Percentiles rank a stretch among this genome's conserved stretches.
phyloP scores from a whole-genome alignment of 1,284 basidiomycete genomes.

The Bjerkandera adusta region DNA sequence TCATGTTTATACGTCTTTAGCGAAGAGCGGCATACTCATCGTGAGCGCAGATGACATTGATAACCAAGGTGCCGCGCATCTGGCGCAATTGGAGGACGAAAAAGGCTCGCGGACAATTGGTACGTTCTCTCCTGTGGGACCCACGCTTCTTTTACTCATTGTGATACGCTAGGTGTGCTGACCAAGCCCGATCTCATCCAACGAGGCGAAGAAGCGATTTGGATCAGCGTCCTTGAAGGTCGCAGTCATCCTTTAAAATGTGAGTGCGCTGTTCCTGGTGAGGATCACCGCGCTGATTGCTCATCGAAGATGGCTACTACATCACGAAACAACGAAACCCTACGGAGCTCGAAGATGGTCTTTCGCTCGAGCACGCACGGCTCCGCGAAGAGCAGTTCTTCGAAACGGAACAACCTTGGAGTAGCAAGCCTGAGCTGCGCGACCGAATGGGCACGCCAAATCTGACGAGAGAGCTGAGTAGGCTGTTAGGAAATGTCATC shows the following conservation, averaged over 20 bases:
- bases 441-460: constrained; percentile 17
- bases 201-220: constrained; percentile 53
- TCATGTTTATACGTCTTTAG: too few relatives aligned
- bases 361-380: constrained; percentile 11
- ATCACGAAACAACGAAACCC: constrained; percentile 19
- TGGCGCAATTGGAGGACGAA: constrained; percentile 14
- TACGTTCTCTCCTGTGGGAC: not conserved
- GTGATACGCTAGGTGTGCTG: constrained; percentile 56
- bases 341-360: constrained; percentile 15
- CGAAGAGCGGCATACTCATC: not conserved
- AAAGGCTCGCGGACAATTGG: constrained; percentile 17
- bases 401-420: constrained; percentile 11
- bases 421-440: constrained; percentile 2
- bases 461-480: constrained; percentile 18
- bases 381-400: constrained; percentile 15
- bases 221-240: constrained; percentile 45
- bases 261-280: constrained; percentile 6
- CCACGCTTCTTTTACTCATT: not conserved
- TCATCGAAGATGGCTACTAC: constrained; percentile 16
- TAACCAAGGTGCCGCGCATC: constrained; percentile 19
- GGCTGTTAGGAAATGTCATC: constrained; percentile 15
- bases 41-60: constrained; percentile 15
- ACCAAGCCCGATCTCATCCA: constrained; percentile 79
- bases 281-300: not conserved
- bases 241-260: constrained; percentile 36